phyloP scores from a whole-genome alignment of 1,284 basidiomycete species.

The Tremellales sp. region DNA sequence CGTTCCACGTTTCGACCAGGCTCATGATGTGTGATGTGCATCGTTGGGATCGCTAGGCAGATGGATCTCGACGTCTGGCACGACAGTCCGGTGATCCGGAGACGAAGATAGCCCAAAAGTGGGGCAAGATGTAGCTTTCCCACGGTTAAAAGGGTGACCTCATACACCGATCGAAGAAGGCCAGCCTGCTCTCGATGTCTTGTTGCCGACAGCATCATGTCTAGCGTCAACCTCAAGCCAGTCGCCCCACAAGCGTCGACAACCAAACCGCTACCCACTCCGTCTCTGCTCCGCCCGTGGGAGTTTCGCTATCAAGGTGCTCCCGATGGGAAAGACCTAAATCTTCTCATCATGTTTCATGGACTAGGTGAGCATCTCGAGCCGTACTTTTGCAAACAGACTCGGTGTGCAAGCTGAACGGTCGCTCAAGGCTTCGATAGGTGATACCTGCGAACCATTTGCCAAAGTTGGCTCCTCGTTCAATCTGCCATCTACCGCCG shows the following conservation, averaged over 20 bases:
- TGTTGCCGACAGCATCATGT: constrained; percentile 16
- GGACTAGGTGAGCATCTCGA: constrained; percentile 69
- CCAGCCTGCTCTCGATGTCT: no score
- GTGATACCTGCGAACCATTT: constrained; percentile 77
- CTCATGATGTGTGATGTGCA: no score
- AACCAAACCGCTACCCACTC: constrained; percentile 19
- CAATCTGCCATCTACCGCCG: constrained; percentile 80
- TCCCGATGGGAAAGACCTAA: constrained; percentile 75
- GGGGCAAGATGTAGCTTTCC: no score
- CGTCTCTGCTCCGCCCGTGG: constrained; percentile 32
- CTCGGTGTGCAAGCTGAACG: not conserved
- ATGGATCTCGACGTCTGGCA: no score
- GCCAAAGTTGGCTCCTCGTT: constrained; percentile 65
- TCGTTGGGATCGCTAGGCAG: no score
- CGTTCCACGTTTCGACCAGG: not conserved
- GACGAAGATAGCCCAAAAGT: no score
- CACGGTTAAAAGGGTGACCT: no score
- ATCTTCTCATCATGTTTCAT: constrained; percentile 78
- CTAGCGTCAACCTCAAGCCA: constrained; percentile 31
- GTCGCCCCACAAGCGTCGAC: constrained; percentile 6
- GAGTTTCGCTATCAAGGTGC: constrained; percentile 32
- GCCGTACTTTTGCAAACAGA: not conserved
- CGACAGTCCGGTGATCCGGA: no score
- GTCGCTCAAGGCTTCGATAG: constrained; percentile 47
- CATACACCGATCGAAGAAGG: no score